A percentile compares a stretch with the other conserved stretches of the same genome.
These are phyloP conservation scores for Datisca glomerata DNA, from an alignment of 306 rosid species.

Conservation along the genomic window DNA sequence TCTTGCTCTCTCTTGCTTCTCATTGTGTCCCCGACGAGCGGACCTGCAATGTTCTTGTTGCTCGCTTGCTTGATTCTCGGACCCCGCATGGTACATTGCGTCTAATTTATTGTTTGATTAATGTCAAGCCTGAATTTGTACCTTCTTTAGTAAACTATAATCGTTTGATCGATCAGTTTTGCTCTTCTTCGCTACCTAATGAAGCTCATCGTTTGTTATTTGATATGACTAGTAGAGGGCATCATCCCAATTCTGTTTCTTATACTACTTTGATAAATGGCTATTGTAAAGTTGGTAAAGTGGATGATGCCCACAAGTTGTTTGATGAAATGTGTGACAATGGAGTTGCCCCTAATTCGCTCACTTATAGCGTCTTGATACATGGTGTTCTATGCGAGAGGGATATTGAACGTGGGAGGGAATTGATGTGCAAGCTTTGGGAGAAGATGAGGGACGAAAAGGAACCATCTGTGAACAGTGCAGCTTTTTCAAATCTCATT, in stretches of 20 bases:
- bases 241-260: constrained; percentile 58
- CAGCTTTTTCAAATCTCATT: constrained; percentile 53
- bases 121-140: constrained; percentile 44
- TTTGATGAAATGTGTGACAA: constrained; percentile 65
- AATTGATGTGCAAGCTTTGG: constrained; percentile 44
- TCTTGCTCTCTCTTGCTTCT: constrained; percentile 36
- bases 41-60: constrained; percentile 62
- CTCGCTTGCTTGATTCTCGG: constrained; percentile 47
- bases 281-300: constrained; percentile 31
- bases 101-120: constrained; percentile 21
- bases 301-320: constrained; percentile 43
- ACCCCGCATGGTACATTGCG: constrained; percentile 38
- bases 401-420: constrained; percentile 41
- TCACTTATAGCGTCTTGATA: constrained; percentile 44
- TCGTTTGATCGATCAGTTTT: constrained; percentile 74
- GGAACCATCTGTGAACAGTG: constrained; percentile 29
- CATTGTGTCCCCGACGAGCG: constrained; percentile 59
- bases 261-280: constrained; percentile 67
- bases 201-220: constrained; percentile 53
- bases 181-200: constrained; percentile 30
- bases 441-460: constrained; percentile 41
- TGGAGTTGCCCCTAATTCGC: constrained; percentile 39
- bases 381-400: constrained; percentile 39
- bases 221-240: constrained; percentile 60
- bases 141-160: constrained; percentile 61